phyloP scores from a whole-genome alignment of 352 stramenopile species.

The Globisporangium polare region DNA sequence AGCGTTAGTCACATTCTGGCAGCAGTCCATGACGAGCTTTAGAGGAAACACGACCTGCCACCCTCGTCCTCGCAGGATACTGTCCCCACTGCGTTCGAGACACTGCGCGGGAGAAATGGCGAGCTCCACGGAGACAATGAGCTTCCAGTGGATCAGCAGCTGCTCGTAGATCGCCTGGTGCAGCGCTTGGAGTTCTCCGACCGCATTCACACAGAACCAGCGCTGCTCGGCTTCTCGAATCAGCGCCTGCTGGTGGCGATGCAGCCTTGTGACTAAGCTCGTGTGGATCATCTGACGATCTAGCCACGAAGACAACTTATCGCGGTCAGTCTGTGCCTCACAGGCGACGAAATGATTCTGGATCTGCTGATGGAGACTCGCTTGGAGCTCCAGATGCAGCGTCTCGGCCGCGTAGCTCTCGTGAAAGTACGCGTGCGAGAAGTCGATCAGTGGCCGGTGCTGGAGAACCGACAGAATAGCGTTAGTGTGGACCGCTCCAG shows the following conservation, averaged over 20 bases:
- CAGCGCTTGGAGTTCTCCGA: conserved; percentile 32
- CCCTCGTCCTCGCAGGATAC: conserved; percentile 24
- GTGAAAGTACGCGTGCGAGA: conserved; percentile 51
- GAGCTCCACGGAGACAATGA: conserved; percentile 37
- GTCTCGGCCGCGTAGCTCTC: conserved; percentile 53
- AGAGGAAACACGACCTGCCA: conserved; percentile 34
- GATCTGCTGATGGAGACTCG: conserved; percentile 28
- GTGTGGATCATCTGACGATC: conserved; percentile 22
- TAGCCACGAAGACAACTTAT: conserved; percentile 12
- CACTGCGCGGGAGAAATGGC: conserved; percentile 18
- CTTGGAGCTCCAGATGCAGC: conserved; percentile 43
- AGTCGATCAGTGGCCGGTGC: conserved; percentile 38
- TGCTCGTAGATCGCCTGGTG: conserved; percentile 42
- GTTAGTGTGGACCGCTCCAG: neutral
- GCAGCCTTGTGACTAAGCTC: conserved; percentile 13
- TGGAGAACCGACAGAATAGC: conserved; percentile 24
- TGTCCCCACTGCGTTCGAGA: conserved; percentile 25
- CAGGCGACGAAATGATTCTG: conserved; percentile 20
- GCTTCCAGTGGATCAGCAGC: conserved; percentile 39
- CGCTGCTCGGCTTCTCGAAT: conserved; percentile 26
- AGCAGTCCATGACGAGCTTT: conserved; percentile 27
- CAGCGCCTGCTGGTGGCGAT: conserved; percentile 19
- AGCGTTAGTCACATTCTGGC: conserved; percentile 4
- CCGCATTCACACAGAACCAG: conserved; percentile 27
- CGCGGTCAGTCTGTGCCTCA: conserved; percentile 2